These are phyloP conservation scores for Komagataella ulmi DNA, from an alignment of 805 yeast species.

Conservation along the genomic window DNA sequence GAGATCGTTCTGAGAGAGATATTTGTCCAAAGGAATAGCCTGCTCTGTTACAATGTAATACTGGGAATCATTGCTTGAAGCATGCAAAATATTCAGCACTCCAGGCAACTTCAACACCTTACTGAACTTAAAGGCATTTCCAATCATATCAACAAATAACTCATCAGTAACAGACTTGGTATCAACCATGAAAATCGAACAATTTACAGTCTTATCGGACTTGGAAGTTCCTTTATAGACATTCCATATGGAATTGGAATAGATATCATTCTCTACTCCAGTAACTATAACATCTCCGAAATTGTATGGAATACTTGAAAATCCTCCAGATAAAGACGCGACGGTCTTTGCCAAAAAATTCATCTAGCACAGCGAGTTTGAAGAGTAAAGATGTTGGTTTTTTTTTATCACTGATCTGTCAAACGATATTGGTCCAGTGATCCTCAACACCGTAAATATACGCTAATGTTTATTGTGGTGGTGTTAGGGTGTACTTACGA, in stretches of 20 bases:
- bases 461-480: neutral
- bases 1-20: conserved; percentile 17
- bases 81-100: conserved; percentile 46
- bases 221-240: conserved; percentile 46
- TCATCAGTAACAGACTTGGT: conserved; percentile 22
- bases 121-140: conserved; percentile 30
- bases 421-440: neutral
- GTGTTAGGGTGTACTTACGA: neutral
- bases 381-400: neutral
- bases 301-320: conserved; percentile 40
- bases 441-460: neutral
- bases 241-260: conserved; percentile 41
- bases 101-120: conserved; percentile 57
- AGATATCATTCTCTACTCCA: conserved; percentile 12
- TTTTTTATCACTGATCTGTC: neutral
- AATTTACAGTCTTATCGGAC: conserved; percentile 29
- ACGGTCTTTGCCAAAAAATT: conserved; percentile 57
- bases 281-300: conserved; percentile 27
- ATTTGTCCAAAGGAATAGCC: conserved; percentile 35
- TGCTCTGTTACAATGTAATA: conserved; percentile 58
- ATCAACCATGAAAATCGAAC: conserved; percentile 57
- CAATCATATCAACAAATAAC: conserved; percentile 22
- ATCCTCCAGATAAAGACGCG: conserved; percentile 37
- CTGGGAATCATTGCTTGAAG: conserved; percentile 43
- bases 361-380: conserved; percentile 22